Conservation (phyloP, 306 rosid species). For the Luffa aegyptiaca region DNA sequence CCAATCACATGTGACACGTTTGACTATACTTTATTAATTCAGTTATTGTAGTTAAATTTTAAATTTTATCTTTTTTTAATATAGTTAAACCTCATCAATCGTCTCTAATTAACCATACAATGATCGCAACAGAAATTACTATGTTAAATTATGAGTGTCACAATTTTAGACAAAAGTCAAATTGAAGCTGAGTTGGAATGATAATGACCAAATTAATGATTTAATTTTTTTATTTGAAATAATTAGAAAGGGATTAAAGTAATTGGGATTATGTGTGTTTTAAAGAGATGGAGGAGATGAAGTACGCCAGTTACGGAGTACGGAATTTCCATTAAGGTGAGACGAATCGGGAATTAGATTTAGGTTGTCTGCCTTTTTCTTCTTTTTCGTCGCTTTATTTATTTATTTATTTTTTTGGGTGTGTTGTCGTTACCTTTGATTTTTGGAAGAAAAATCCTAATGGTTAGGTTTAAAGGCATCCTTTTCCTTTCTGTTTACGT, state of each 20-base stretch:
- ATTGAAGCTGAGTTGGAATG: not conserved
- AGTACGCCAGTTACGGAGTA: conserved; percentile 8
- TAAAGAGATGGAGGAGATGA: not conserved
- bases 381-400: not conserved
- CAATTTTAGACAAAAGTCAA: not conserved
- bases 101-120: no score
- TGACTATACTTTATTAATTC: not conserved
- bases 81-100: no score
- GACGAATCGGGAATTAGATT: not conserved
- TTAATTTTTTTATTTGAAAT: not conserved
- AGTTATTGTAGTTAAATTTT: no score
- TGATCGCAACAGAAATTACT: no score
- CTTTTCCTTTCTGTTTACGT: not conserved
- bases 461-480: not conserved
- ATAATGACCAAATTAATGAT: not conserved
- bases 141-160: no score
- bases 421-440: not conserved
- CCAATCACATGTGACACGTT: no score
- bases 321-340: conserved; percentile 2
- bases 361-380: conserved; percentile 6
- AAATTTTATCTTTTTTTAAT: no score
- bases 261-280: not conserved
- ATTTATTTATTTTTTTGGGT: not conserved
- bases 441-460: not conserved
- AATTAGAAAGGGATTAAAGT: not conserved